phyloP scores from a whole-genome alignment of 2,329 filamentous ascomycete genomes.

The Pseudocercospora cruenta region DNA sequence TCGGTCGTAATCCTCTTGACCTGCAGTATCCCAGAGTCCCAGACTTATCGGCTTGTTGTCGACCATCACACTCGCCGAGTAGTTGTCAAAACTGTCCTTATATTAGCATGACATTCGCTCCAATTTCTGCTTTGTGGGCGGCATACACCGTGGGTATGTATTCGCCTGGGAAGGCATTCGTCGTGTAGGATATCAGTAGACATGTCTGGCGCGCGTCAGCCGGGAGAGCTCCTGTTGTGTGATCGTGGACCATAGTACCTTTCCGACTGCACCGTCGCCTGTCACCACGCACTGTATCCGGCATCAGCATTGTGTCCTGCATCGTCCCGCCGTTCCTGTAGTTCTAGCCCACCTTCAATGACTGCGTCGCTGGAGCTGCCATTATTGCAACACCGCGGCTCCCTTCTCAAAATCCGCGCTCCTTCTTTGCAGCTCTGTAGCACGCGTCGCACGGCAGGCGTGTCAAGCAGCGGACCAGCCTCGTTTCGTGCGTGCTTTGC shows the following conservation, averaged over 20 bases:
- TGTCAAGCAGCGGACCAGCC: conserved; percentile 6
- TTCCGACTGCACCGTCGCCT: conserved; percentile 98
- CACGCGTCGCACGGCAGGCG: conserved; percentile 10
- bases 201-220: conserved; percentile 71
- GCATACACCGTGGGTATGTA: conserved; percentile 94
- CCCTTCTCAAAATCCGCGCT: not conserved
- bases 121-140: conserved; percentile 38
- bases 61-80: conserved; percentile 98
- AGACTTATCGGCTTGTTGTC: conserved; percentile 97
- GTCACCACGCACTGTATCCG: conserved; percentile 78
- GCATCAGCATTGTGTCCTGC: conserved; percentile 18
- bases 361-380: conserved; percentile 85
- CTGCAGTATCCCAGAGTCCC: conserved; percentile 97
- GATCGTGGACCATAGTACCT: conserved; percentile 62
- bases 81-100: conserved; percentile 84
- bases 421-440: conserved; percentile 5
- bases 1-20: conserved; percentile 97
- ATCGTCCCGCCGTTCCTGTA: not conserved
- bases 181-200: conserved; percentile 98
- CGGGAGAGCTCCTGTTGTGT: conserved; percentile 6
- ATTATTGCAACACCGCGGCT: conserved; percentile 42
- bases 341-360: conserved; percentile 71
- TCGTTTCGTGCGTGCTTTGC: not conserved
- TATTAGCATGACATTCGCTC: conserved; percentile 12
- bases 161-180: conserved; percentile 99